A percentile compares a stretch with the other conserved stretches of the same genome.
phyloP scores from a whole-genome alignment of 257 asterid species.

The Solanum chmielewskii region DNA sequence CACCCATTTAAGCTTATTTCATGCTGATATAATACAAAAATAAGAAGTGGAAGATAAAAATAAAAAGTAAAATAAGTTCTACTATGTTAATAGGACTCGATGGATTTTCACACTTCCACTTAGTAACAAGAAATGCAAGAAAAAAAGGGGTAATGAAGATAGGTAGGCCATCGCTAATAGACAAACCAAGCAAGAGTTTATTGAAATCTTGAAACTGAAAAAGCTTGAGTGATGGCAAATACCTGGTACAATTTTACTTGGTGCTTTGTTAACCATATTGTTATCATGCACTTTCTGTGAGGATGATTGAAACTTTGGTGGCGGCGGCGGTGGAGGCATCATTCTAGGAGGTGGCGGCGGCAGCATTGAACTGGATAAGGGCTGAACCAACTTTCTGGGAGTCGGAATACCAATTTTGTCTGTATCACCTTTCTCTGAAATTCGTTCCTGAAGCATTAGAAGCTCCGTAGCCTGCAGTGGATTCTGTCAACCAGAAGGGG shows the following conservation, averaged over 20 bases:
- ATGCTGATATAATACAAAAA: neutral
- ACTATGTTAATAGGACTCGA: neutral
- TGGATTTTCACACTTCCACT: neutral
- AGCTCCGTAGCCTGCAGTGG: constrained; percentile 61
- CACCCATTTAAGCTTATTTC: neutral
- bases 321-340: constrained; percentile 47
- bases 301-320: constrained; percentile 41
- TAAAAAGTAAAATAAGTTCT: neutral
- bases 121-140: neutral
- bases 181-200: neutral
- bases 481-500: constrained; percentile 21
- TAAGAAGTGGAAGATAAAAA: neutral
- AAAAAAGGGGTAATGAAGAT: neutral
- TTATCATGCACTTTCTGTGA: constrained; percentile 19
- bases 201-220: neutral
- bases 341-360: constrained; percentile 15
- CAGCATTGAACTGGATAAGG: constrained; percentile 21
- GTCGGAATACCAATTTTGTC: constrained; percentile 18
- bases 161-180: neutral
- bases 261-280: constrained; percentile 14
- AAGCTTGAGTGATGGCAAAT: neutral
- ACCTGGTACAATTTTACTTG: constrained; percentile 62
- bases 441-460: constrained; percentile 54
- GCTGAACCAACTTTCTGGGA: constrained; percentile 23
- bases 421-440: constrained; percentile 56